Evolutionary conservation across 2,329 filamentous ascomycete species (phyloP), one percentile per base, ranked within the genome.

Genomic region (Aureobasidium sp.): DNA sequence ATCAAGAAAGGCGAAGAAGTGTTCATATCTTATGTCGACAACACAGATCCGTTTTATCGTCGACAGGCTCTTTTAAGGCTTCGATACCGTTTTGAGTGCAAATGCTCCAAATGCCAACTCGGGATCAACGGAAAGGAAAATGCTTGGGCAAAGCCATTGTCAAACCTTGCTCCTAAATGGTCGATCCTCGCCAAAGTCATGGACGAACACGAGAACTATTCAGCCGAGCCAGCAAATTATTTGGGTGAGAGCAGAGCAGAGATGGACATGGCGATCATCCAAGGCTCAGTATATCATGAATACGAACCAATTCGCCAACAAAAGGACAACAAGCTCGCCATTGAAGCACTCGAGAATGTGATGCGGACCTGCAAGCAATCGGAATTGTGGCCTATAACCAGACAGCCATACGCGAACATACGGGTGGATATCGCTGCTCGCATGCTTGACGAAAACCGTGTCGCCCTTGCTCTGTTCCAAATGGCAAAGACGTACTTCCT

Each of bases 21-120:
- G 34, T 82, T 78, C 66, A 82, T 86, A 62, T 82, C 83, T 3
- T 88, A 88, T 67, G 76, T 85, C 64, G 85, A 87, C 66, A 75
- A 75, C 39, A 83, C 80, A 0, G 78, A 79, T 42, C 78, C 82
- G 0, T 77, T 75, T 30, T 66, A 72, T 9, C 73, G 75, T n/a
- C 80, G 85, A 3, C 81, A 79, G 64, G 71, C 70, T 2, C 80
- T 85, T 66, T 76, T 87, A 1, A 71, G 72, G 50, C 71, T 76
- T 29, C 76, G 80, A 32, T 87, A 85, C 73, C 83, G 80, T 69
- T 87, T 87, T 70, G 73, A 71, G 14, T 87, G 85, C 71, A 68
- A 68, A 44, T 87, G 85, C 67, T 63, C 67, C 6, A 81, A 80
- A 69, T 86, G 84, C 66, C 62, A 69, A 32, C 68, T 66, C 65